A percentile compares a stretch with the other conserved stretches of the same genome.
Conservation (phyloP, 345 rosid species). For the Dimocarpus longan region DNA sequence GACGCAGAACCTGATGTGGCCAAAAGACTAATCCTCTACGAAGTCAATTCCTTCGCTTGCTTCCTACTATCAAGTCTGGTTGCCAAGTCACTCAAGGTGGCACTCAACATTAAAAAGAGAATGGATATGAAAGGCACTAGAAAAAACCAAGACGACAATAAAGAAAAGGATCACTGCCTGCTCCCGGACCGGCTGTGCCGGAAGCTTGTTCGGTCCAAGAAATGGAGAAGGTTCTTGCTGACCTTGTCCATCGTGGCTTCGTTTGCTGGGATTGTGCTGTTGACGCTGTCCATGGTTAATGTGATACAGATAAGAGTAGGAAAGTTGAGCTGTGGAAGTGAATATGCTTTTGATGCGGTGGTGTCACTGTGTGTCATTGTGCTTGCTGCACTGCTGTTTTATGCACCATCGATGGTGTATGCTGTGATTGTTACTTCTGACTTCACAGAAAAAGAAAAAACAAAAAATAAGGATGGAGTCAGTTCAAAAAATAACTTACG, state of each 20-base stretch:
- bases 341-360: neutral
- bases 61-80: slow-evolving; percentile 43
- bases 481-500: no score
- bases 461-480: no score
- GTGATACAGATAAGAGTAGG: slow-evolving; percentile 25
- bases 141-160: no score
- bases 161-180: neutral
- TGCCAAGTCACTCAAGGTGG: slow-evolving; percentile 38
- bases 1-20: neutral
- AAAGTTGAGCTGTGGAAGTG: slow-evolving; percentile 12
- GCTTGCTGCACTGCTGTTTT: neutral
- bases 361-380: slow-evolving; percentile 6
- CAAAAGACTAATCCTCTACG: slow-evolving; percentile 29
- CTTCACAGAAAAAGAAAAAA: no score
- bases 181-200: neutral
- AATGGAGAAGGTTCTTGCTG: slow-evolving; percentile 1
- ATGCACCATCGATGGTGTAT: neutral
- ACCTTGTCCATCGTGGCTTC: slow-evolving; percentile 9
- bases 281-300: slow-evolving; percentile 24
- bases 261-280: neutral
- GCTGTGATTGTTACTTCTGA: no score
- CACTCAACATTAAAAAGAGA: no score
- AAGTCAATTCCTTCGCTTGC: slow-evolving; percentile 36
- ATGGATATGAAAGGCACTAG: no score
- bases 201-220: no score